phyloP scores from a whole-genome alignment of 306 rosid genomes.

The Macrotyloma uniflorum region DNA sequence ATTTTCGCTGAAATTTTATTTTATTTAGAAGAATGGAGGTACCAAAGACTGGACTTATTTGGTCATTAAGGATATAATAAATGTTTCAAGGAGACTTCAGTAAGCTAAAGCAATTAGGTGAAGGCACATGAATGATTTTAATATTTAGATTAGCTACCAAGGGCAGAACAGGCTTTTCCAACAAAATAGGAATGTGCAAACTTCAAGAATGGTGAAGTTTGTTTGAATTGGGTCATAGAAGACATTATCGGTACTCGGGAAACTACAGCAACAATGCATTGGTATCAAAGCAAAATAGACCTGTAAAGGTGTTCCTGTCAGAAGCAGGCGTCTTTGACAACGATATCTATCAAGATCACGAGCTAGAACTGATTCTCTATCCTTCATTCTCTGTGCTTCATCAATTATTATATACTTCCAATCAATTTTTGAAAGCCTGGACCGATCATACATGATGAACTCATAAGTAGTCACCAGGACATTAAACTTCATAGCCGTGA shows the following conservation, averaged over 20 bases:
- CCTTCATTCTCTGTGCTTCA: constrained; percentile 53
- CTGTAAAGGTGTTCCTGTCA: constrained; percentile 99
- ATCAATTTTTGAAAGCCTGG: constrained; percentile 85
- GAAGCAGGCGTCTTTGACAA: constrained; percentile 92
- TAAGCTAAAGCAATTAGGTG: neutral
- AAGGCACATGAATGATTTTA: constrained; percentile 21
- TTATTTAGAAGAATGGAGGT: constrained; percentile 12
- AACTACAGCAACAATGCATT: constrained; percentile 16
- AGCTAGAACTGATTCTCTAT: constrained; percentile 57
- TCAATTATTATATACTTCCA: constrained; percentile 46
- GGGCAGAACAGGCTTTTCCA: constrained; percentile 22
- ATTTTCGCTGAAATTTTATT: constrained; percentile 11
- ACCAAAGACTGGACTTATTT: neutral
- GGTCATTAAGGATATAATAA: constrained; percentile 11
- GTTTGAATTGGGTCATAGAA: constrained; percentile 14
- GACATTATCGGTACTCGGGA: neutral
- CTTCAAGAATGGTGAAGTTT: constrained; percentile 15
- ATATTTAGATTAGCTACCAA: constrained; percentile 5
- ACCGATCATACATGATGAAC: constrained; percentile 98
- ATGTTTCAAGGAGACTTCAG: neutral
- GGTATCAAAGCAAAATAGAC: constrained; percentile 43
- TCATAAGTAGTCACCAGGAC: constrained; percentile 98
- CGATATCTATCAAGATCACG: constrained; percentile 98
- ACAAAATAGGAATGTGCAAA: constrained; percentile 27
- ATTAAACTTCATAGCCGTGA: constrained; percentile 91